phyloP scores from a whole-genome alignment of 225 moss, liverwort and hornwort species.

The Thuidium tamariscinum region DNA sequence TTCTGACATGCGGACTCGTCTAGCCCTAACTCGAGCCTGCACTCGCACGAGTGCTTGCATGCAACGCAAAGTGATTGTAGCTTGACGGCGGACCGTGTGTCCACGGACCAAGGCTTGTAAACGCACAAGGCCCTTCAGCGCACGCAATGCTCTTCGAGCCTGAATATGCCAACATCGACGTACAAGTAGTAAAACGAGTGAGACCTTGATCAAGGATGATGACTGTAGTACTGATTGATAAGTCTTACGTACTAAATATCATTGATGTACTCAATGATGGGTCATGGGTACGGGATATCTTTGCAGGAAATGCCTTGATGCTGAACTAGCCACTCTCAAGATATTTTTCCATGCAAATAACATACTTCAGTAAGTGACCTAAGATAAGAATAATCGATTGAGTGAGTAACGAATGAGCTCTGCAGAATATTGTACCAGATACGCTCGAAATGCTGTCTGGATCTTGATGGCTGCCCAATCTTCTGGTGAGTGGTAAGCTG shows the following conservation, averaged over 20 bases:
- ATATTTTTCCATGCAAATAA: not conserved
- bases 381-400: not conserved
- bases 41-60: slow-evolving; percentile 52
- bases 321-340: not conserved
- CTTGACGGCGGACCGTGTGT: slow-evolving; percentile 43
- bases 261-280: not conserved
- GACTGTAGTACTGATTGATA: not conserved
- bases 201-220: not conserved
- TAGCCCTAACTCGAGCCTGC: slow-evolving; percentile 44
- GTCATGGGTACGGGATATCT: not conserved
- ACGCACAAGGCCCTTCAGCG: slow-evolving; percentile 34
- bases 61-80: slow-evolving; percentile 40
- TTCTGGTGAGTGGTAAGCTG: slow-evolving; percentile 21
- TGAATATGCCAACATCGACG: not conserved
- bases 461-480: slow-evolving; percentile 41
- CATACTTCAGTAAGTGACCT: not conserved
- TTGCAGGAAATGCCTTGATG: not conserved
- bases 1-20: slow-evolving; percentile 45
- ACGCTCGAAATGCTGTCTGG: slow-evolving; percentile 78
- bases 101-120: slow-evolving; percentile 49
- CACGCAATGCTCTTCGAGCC: slow-evolving; percentile 54
- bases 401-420: not conserved
- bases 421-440: slow-evolving; percentile 34
- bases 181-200: not conserved
- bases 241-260: not conserved